Evolutionary conservation across 2,329 filamentous ascomycete species (phyloP).

Genomic region (Annulohypoxylon truncatum): DNA sequence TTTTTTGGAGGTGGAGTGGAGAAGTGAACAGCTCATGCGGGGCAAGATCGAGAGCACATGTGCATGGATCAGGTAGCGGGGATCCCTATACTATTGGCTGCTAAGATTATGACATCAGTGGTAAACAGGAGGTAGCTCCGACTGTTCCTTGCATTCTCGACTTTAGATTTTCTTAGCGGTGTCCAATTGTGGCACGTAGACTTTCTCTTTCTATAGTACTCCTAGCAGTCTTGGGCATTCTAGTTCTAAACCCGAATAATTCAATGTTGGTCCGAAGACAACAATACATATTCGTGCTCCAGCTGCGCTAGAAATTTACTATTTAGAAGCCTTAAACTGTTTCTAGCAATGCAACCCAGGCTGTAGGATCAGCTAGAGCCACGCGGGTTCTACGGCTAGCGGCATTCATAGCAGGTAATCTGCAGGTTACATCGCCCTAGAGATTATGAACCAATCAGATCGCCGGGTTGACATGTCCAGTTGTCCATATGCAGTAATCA

Average conservation of each 20-base stretch:
- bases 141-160: constrained; percentile 28
- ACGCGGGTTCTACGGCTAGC: not conserved
- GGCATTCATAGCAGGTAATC: constrained; percentile 13
- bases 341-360: not conserved
- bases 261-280: no score
- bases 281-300: not conserved
- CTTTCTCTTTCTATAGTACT: not conserved
- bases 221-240: no score
- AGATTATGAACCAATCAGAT: constrained; percentile 29
- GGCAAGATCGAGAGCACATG: constrained; percentile 17
- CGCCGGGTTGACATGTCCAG: constrained; percentile 3
- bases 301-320: not conserved
- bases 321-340: not conserved
- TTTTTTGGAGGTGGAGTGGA: constrained; percentile 21
- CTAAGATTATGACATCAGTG: constrained; percentile 26
- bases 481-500: constrained; percentile 39
- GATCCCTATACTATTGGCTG: constrained; percentile 7
- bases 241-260: no score
- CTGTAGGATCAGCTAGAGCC: not conserved
- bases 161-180: not conserved
- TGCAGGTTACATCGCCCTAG: constrained; percentile 9
- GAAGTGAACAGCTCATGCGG: constrained; percentile 25
- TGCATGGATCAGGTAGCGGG: constrained; percentile 5
- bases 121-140: constrained; percentile 1
- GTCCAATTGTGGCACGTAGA: constrained; percentile 2